phyloP scores from a whole-genome alignment of 495 filamentous ascomycete genomes.

The Peziza echinospora region DNA sequence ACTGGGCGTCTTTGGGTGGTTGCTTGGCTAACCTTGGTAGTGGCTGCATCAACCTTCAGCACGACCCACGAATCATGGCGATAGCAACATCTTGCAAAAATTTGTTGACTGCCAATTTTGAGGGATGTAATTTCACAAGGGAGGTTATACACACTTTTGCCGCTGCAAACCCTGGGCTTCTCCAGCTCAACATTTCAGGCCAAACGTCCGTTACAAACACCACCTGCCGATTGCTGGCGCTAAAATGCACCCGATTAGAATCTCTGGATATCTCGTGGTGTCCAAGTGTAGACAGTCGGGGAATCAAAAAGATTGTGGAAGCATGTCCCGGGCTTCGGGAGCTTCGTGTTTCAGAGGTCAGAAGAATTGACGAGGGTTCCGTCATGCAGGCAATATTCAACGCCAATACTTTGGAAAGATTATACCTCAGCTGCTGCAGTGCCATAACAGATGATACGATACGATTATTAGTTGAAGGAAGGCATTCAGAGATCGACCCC shows the following conservation, averaged over 20 bases:
- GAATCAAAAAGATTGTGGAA: slow-evolving; percentile 49
- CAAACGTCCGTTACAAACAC: slow-evolving; percentile 59
- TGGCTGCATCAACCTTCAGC: slow-evolving; percentile 52
- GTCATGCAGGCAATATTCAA: slow-evolving; percentile 52
- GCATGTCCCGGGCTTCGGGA: slow-evolving; percentile 54
- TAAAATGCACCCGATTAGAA: slow-evolving; percentile 61
- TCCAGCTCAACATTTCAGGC: slow-evolving; percentile 67
- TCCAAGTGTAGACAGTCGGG: slow-evolving; percentile 46
- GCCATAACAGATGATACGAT: slow-evolving; percentile 55
- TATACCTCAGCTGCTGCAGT: slow-evolving; percentile 55
- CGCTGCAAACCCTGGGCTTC: slow-evolving; percentile 49
- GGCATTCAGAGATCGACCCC: slow-evolving; percentile 50
- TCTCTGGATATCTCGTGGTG: slow-evolving; percentile 84
- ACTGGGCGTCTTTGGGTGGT: background rate
- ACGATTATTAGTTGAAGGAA: slow-evolving; percentile 47
- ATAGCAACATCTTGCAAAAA: slow-evolving; percentile 67
- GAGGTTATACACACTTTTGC: slow-evolving; percentile 60
- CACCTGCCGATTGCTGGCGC: slow-evolving; percentile 68
- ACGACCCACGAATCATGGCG: slow-evolving; percentile 53
- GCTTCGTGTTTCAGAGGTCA: slow-evolving; percentile 61
- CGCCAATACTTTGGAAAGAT: slow-evolving; percentile 56
- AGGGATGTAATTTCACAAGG: slow-evolving; percentile 61
- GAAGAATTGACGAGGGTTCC: slow-evolving; percentile 48
- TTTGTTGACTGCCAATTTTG: slow-evolving; percentile 63
- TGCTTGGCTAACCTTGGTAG: slow-evolving; percentile 14